Percentiles rank a stretch among this genome's conserved stretches.
Evolutionary conservation across 1,284 basidiomycete genomes (phyloP).

Genomic region (Ceratobasidium sp.): DNA sequence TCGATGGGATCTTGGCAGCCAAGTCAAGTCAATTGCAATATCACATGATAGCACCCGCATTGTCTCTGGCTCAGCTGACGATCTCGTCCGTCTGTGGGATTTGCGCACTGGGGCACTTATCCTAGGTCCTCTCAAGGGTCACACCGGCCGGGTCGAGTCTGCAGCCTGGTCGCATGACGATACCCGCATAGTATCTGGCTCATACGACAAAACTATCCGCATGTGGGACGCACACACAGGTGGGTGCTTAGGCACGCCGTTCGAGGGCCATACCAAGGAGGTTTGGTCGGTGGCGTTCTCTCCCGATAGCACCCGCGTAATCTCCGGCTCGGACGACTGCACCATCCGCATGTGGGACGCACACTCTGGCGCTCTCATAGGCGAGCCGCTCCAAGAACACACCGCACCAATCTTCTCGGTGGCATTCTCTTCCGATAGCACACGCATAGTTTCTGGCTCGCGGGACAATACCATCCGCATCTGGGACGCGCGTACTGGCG

Average conservation of each 20-base stretch:
- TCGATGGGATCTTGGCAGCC: too few species aligned
- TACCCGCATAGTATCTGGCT: conserved; percentile 42
- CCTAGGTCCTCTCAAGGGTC: too few species aligned
- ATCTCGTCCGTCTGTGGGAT: too few species aligned
- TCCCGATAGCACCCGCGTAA: conserved; percentile 20
- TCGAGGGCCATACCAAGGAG: background rate
- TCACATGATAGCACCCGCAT: too few species aligned
- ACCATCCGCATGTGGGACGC: background rate
- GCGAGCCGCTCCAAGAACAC: conserved; percentile 24
- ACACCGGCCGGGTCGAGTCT: too few species aligned
- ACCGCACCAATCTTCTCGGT: conserved; percentile 15
- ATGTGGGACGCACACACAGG: conserved; percentile 41
- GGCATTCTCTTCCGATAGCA: background rate
- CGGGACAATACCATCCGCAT: conserved; percentile 18
- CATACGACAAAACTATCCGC: conserved; percentile 37
- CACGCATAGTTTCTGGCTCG: conserved; percentile 17
- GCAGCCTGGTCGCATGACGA: too few species aligned
- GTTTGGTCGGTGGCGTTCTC: conserved; percentile 22
- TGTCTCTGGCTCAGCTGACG: too few species aligned
- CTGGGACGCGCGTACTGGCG: background rate
- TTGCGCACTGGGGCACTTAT: too few species aligned
- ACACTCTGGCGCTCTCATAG: conserved; percentile 8
- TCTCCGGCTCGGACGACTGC: conserved; percentile 17
- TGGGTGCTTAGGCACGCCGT: background rate
- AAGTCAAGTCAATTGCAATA: too few species aligned